Evolutionary conservation across 345 rosid species (phyloP).

Genomic region (Melaleuca quinquenervia): DNA sequence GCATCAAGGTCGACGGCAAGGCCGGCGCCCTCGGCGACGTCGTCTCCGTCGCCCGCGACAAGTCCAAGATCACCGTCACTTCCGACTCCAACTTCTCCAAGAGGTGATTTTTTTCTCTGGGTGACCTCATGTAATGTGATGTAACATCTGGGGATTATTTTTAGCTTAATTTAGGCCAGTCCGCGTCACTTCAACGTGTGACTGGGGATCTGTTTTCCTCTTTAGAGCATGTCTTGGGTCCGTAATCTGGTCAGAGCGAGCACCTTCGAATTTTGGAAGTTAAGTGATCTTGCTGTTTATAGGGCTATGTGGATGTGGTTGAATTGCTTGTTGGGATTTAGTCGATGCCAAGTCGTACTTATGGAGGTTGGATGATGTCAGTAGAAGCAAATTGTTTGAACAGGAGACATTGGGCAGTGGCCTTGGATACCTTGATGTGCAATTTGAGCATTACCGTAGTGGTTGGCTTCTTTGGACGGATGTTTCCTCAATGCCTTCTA

Average conservation of each 20-base stretch:
- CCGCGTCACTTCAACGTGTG: neutral
- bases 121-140: neutral
- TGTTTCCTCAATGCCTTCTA: neutral
- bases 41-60: conserved; percentile 26
- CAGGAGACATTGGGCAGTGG: neutral
- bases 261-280: neutral
- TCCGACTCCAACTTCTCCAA: conserved; percentile 33
- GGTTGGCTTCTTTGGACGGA: neutral
- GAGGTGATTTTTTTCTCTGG: conserved; percentile 1
- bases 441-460: neutral
- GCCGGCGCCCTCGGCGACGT: conserved; percentile 34
- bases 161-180: neutral
- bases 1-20: conserved; percentile 42
- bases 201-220: neutral
- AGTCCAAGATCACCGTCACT: conserved; percentile 26
- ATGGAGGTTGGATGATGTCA: neutral
- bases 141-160: neutral
- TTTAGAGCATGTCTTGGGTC: neutral
- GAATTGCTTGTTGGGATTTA: neutral
- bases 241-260: neutral
- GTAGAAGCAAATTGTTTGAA: neutral
- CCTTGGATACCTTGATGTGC: neutral
- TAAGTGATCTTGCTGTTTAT: neutral
- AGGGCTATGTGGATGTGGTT: neutral
- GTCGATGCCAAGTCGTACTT: neutral